phyloP scores from a whole-genome alignment of 148 eudicot species.

The Chenopodium album region DNA sequence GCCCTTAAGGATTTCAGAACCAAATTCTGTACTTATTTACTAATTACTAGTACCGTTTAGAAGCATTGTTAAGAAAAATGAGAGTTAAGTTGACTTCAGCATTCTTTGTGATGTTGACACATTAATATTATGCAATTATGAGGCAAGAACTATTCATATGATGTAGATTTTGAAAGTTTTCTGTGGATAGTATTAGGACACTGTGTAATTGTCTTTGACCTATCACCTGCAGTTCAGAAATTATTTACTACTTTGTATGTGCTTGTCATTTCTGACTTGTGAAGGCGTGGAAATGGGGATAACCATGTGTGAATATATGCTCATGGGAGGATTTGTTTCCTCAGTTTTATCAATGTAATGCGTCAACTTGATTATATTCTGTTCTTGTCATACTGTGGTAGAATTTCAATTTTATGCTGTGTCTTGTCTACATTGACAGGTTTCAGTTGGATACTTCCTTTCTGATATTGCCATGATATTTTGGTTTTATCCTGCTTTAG shows the following conservation, averaged over 20 bases:
- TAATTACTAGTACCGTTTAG: background rate
- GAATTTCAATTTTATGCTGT: background rate
- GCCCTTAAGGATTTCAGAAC: background rate
- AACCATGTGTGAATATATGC: background rate
- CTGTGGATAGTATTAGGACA: background rate
- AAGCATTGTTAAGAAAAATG: background rate
- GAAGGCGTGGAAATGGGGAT: background rate
- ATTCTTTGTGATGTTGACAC: constrained; percentile 4
- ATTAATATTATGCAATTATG: background rate
- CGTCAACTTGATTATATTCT: background rate
- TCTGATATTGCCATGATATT: constrained; percentile 84
- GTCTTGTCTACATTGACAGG: constrained; percentile 40
- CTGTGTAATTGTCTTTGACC: background rate
- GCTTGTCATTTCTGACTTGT: background rate
- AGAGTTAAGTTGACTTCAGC: background rate
- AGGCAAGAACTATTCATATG: background rate
- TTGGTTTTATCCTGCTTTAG: constrained; percentile 82
- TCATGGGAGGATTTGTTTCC: background rate
- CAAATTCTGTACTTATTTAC: background rate
- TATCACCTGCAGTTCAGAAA: background rate
- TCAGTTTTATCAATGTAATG: background rate
- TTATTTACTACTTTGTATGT: background rate
- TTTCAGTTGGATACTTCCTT: constrained; percentile 88
- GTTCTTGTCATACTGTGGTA: background rate
- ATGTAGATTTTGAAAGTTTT: background rate